Evolutionary conservation across 192 early-diverging fungal species (phyloP), one percentile per base, ranked within the genome.

Genomic region (Phycomyces blakesleeanus): DNA sequence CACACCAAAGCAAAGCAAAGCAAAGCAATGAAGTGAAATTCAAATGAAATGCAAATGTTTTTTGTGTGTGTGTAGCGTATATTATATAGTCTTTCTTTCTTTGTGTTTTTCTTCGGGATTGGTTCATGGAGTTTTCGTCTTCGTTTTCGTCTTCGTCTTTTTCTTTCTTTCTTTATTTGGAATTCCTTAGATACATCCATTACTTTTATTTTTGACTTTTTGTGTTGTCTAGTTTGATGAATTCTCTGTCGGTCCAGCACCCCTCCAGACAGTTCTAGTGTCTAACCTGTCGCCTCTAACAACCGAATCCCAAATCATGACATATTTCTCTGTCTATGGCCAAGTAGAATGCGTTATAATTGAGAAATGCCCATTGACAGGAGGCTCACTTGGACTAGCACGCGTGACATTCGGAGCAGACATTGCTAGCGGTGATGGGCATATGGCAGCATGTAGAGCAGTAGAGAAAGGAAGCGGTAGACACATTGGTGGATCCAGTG

Each of bases 281-380:
- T 74, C 76, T 16, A 55, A 66, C 34, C 63, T 77, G 2, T 65
- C 71, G 18, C 72, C 76, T 15, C 50, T 74, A 1, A 74, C 68
- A n/a, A 77, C 71, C 4, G 76, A 69, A 42, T 18, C 59, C 15
- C 67, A 74, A 41, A 57, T 77, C 11, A 64, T 52, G 1, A 70
- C 76, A 1, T 67, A 73, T 27, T 77, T 83, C 60, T 76, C 78
- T 21, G 64, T 76, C 42, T 83, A 80, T 69, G 82, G 82, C 1
- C 67, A 77, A 50, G 76, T 79, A 24, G 59, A 76, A 27, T 63
- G 68, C 51, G 76, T 79, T n/a, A 55, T 75, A 18, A 74, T 84
- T 54, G 78, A 84, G 59, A 71, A 70, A 55, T 65, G 76, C 34
- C 80, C 80, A 50, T 72, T 73, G 16, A 78, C 80, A 3, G 78